phyloP scores from a whole-genome alignment of 2,329 filamentous ascomycete species.

The Gnomoniopsis smithogilvyi region DNA sequence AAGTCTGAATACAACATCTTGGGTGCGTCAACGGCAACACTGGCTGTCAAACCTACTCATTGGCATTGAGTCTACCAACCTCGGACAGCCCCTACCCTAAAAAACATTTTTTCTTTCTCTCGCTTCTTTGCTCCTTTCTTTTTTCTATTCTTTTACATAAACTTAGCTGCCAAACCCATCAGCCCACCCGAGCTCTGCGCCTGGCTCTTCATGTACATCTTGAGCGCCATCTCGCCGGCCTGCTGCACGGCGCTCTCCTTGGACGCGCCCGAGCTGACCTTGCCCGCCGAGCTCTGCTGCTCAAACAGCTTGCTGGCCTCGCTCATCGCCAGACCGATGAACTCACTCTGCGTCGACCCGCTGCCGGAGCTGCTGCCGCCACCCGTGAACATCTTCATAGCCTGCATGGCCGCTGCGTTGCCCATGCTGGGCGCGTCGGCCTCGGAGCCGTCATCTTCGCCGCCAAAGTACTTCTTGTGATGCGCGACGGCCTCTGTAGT shows the following conservation, averaged over 20 bases:
- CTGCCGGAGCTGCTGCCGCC: constrained; percentile 36
- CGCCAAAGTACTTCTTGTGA: constrained; percentile 72
- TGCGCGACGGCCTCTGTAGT: constrained; percentile 62
- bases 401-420: constrained; percentile 75
- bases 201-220: constrained; percentile 86
- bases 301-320: constrained; percentile 78
- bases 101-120: no score
- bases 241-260: constrained; percentile 79
- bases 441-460: constrained; percentile 42
- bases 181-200: constrained; percentile 42
- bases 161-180: constrained; percentile 45
- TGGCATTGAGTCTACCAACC: no score
- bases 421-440: constrained; percentile 57
- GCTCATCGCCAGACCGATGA: constrained; percentile 82
- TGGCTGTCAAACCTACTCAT: no score
- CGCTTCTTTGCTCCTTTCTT: no score
- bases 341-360: constrained; percentile 62
- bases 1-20: no score
- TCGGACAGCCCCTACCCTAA: no score
- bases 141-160: constrained; percentile 28
- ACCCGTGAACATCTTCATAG: constrained; percentile 73
- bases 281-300: constrained; percentile 51
- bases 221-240: constrained; percentile 82
- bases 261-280: constrained; percentile 55
- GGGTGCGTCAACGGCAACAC: no score